Base-by-base conservation (phyloP, 1,139 yeast genomes). In the Yamadazyma sp. region DNA sequence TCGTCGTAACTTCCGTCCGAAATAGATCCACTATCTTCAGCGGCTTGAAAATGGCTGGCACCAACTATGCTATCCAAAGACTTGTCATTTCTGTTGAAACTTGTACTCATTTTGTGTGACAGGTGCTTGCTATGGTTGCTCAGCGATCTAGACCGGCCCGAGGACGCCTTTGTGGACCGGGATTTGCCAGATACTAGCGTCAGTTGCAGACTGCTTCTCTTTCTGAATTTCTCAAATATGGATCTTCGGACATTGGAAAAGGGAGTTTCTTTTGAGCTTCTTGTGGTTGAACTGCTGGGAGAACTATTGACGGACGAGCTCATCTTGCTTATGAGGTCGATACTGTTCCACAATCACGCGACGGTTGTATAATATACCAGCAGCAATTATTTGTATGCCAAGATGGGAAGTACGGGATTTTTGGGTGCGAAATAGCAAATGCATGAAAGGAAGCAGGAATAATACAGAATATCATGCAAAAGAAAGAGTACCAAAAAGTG, bases 1-100 rank as follows among this genome's bases (percentile, higher is more conserved):
- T 40, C 45, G 21, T 35, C 43, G 15, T 30, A 35, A 5, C 41
- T 41, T 27, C 40, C 50, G 12, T 45, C 52, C 3, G 48, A 41
- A 33, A 41, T 39, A 20, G 30, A 46, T 5, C 43, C 38, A 24
- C 45, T 48, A 18, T 37, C 41, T 22, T 45, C 48, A 9, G 40
- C 20, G 3, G 8, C 12, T 8, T 12, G 28, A 25, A 15, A 25
- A 27, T 26, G 29, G 29, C 29, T 26, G 29, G 29, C 12, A 25
- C 12, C 28, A 6, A 15, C 8, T 12, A 25, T 7, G 12, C 28
- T 25, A 12, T 25, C 28, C 15, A 23, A 4, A 23, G 25, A 23
- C 25, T 9, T 6, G 9, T 20, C 22, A 20, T 9, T 6, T 20
- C 22, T 20, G 9, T 6, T 20, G 22, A 9, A 20, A 20, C 9